A percentile compares a stretch with the other conserved stretches of the same genome.
These are phyloP conservation scores for Daldinia sp. DNA, from an alignment of 2,329 filamentous ascomycete genomes.

Conservation along the genomic window DNA sequence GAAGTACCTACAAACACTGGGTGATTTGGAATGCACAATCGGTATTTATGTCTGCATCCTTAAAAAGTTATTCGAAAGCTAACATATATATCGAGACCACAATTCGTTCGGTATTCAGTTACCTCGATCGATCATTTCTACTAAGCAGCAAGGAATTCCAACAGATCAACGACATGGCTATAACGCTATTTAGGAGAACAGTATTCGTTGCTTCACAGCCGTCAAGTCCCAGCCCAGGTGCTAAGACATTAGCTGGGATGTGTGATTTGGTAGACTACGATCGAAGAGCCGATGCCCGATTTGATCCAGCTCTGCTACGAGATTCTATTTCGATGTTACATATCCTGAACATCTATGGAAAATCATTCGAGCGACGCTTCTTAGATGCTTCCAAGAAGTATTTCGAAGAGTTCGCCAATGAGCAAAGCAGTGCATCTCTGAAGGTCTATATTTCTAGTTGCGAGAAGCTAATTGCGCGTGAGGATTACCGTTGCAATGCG, in stretches of 20 bases:
- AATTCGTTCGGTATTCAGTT: slow-evolving; percentile 91
- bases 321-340: slow-evolving; percentile 86
- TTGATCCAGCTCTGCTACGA: slow-evolving; percentile 75
- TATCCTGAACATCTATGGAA: slow-evolving; percentile 83
- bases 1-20: slow-evolving; percentile 72
- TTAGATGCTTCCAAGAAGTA: slow-evolving; percentile 75
- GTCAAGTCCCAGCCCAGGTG: slow-evolving; percentile 52
- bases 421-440: slow-evolving; percentile 72
- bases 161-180: slow-evolving; percentile 84
- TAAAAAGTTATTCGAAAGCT: slow-evolving; percentile 11
- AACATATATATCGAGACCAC: slow-evolving; percentile 59
- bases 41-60: slow-evolving; percentile 60
- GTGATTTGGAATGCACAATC: slow-evolving; percentile 81
- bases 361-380: slow-evolving; percentile 82
- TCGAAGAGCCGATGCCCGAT: slow-evolving; percentile 67
- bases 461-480: slow-evolving; percentile 75
- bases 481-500: slow-evolving; percentile 80
- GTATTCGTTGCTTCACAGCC: slow-evolving; percentile 57
- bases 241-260: slow-evolving; percentile 67
- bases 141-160: slow-evolving; percentile 76
- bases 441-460: slow-evolving; percentile 81
- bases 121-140: slow-evolving; percentile 90
- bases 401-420: slow-evolving; percentile 76
- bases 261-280: slow-evolving; percentile 82
- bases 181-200: slow-evolving; percentile 77